A percentile compares a stretch with the other conserved stretches of the same genome.
Evolutionary conservation across 1,284 basidiomycete species (phyloP).

Genomic region (Moesziomyces aphidis): DNA sequence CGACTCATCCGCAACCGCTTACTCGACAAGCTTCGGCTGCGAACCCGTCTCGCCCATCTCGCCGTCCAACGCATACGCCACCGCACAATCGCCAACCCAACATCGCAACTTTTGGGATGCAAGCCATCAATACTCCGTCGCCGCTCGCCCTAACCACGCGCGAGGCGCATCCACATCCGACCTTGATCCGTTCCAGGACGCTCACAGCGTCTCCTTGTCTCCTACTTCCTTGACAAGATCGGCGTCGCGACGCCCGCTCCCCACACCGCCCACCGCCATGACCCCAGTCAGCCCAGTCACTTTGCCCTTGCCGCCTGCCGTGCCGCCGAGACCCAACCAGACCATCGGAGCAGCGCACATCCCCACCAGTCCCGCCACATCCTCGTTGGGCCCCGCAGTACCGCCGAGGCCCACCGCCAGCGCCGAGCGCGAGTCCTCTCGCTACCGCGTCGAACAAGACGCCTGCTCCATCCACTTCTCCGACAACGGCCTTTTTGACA

Average conservation of each 20-base stretch:
- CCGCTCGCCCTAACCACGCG: slow-evolving; percentile 2
- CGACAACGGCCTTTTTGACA: slow-evolving; percentile 32
- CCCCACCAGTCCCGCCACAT: too few species aligned
- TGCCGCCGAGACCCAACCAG: neutral
- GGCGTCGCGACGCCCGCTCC: slow-evolving; percentile 27
- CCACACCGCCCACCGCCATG: slow-evolving; percentile 22
- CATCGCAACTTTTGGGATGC: slow-evolving; percentile 8
- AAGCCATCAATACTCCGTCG: neutral
- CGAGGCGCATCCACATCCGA: slow-evolving; percentile 11
- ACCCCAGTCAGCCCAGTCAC: slow-evolving; percentile 15
- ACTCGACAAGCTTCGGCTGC: slow-evolving; percentile 6
- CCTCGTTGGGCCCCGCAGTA: too few species aligned
- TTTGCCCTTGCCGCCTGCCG: neutral
- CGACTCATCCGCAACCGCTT: slow-evolving; percentile 4
- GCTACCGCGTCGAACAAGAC: slow-evolving; percentile 34
- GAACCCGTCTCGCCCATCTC: slow-evolving; percentile 23
- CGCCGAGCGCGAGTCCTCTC: too few species aligned
- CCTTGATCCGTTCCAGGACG: slow-evolving; percentile 23
- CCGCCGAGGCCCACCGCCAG: too few species aligned
- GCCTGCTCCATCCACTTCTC: slow-evolving; percentile 30
- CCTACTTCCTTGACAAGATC: slow-evolving; percentile 9
- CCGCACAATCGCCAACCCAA: slow-evolving; percentile 4
- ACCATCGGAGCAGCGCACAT: too few species aligned
- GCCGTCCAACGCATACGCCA: slow-evolving; percentile 15
- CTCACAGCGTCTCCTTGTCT: neutral